A percentile compares a stretch with the other conserved stretches of the same genome.
These are phyloP conservation scores for Scutellaria baicalensis DNA, from an alignment of 257 asterid species.

Conservation along the genomic window DNA sequence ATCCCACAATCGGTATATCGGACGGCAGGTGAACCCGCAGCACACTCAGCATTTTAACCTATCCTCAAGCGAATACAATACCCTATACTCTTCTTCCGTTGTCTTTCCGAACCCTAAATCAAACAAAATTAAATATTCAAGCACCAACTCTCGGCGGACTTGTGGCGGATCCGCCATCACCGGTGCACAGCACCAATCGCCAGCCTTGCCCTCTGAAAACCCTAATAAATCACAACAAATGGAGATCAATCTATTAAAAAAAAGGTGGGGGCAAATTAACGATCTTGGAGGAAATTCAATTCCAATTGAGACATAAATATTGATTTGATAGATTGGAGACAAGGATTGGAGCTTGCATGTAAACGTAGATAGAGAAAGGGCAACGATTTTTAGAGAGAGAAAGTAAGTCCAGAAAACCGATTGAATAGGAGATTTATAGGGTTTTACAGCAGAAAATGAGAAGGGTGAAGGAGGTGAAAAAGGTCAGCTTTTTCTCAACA, in stretches of 20 bases:
- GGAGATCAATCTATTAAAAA: neutral
- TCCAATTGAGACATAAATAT: neutral
- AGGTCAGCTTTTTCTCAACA: neutral
- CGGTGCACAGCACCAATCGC: conserved; percentile 41
- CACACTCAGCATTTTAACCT: conserved; percentile 76
- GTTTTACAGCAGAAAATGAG: conserved; percentile 29
- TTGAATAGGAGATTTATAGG: conserved; percentile 25
- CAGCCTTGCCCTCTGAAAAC: conserved; percentile 46
- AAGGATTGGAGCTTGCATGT: neutral
- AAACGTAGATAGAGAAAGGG: neutral
- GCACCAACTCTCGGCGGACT: conserved; percentile 40
- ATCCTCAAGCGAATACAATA: conserved; percentile 15
- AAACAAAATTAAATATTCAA: conserved; percentile 13
- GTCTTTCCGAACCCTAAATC: conserved; percentile 14
- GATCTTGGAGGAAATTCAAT: conserved; percentile 20
- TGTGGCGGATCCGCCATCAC: conserved; percentile 93
- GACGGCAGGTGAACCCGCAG: conserved; percentile 92
- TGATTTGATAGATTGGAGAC: neutral
- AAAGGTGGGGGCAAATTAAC: neutral
- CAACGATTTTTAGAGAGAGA: neutral
- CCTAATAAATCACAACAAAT: conserved; percentile 3
- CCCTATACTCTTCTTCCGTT: conserved; percentile 18
- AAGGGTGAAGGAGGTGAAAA: neutral
- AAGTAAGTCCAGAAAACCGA: neutral
- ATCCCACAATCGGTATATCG: conserved; percentile 93